Base-by-base conservation (phyloP, 768 basidiomycete species). In the Butyriboletus loyo region DNA sequence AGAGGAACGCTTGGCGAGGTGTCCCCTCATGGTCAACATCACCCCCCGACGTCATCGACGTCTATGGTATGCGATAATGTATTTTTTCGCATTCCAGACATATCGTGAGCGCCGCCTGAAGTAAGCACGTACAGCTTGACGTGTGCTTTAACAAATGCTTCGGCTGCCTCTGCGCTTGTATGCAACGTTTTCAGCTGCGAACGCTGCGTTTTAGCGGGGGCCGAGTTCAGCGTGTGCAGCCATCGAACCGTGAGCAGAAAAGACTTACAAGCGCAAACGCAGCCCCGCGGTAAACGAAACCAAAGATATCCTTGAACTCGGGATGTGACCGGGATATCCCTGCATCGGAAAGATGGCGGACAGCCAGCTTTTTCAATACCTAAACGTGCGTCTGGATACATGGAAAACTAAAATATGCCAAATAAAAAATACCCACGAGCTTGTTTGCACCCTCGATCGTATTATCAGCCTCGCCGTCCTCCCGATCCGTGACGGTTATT, bases 391-490 rank as follows among this genome's bases (percentile, higher is more conserved):
- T 49, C 22, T 17, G 11, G 19, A 45, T 22, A 27, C 21, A 7
- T 25, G 1, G 15, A 53, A 21, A 27, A 2, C 15, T 22, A 5
- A 24, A n/a, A 19, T 22, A 15, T 13, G 25, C 9, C 40, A 30
- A 50, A 36, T 11, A 42, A 14, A 11, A n/a, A 21, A 45, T 19
- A 67, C 77, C 60, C 55, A 87, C 86, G 55, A 75, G 76, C 66
- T 84, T 87, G 62, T 87, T 88, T 6, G 75, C 72, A 58, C 73
- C 78, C 69, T 87, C 85, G 37, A 80, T 59, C 50, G 72, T 57
- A 24, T 56, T 56, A 15, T 62, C 65, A 9, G 50, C 55, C 43
- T 63, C 67, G 17, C 31, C 31, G 9, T 62, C 53, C 7, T 42
- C 52, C 9, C 9, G 73, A 68, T 55, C 75, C 9, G 61, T 52